These are phyloP conservation scores for Xerocomus potaroensis DNA, from an alignment of 768 basidiomycete genomes.

Conservation along the genomic window DNA sequence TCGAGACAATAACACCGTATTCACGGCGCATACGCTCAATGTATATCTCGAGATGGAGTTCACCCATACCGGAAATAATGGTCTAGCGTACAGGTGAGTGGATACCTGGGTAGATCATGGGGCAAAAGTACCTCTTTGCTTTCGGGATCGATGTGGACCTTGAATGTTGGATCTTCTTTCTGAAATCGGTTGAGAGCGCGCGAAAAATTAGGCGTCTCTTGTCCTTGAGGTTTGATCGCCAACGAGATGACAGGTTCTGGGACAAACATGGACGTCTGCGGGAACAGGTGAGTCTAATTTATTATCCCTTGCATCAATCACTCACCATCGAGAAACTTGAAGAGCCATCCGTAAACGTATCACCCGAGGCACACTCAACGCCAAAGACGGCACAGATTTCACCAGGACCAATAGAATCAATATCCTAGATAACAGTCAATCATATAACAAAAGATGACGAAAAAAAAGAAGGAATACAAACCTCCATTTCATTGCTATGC, in stretches of 20 bases:
- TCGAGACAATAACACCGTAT: conserved; percentile 89
- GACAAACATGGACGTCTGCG: conserved; percentile 94
- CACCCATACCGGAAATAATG: conserved; percentile 99
- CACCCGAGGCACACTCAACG: conserved; percentile 95
- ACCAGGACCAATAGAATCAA: conserved; percentile 89
- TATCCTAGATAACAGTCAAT: conserved; percentile 53
- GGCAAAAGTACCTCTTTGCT: conserved; percentile 73
- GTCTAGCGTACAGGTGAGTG: conserved; percentile 49
- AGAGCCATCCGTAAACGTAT: conserved; percentile 94
- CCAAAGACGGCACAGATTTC: conserved; percentile 99
- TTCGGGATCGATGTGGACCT: conserved; percentile 91
- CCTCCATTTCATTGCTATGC: conserved; percentile 99
- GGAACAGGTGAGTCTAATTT: conserved; percentile 1
- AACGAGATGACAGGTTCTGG: conserved; percentile 98
- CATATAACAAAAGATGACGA: background rate
- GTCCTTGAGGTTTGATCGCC: conserved; percentile 85
- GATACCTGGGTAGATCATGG: background rate
- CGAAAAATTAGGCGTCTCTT: conserved; percentile 95
- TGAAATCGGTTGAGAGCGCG: conserved; percentile 96
- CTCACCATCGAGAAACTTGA: conserved; percentile 90
- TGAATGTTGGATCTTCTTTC: conserved; percentile 98
- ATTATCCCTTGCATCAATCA: background rate
- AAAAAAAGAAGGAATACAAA: conserved; percentile 32
- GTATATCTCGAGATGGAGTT: conserved; percentile 97
- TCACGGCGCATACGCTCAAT: conserved; percentile 99